Evolutionary conservation across 1,284 basidiomycete species (phyloP), one percentile per base, ranked within the genome.

Genomic region (Marasmius oreades): DNA sequence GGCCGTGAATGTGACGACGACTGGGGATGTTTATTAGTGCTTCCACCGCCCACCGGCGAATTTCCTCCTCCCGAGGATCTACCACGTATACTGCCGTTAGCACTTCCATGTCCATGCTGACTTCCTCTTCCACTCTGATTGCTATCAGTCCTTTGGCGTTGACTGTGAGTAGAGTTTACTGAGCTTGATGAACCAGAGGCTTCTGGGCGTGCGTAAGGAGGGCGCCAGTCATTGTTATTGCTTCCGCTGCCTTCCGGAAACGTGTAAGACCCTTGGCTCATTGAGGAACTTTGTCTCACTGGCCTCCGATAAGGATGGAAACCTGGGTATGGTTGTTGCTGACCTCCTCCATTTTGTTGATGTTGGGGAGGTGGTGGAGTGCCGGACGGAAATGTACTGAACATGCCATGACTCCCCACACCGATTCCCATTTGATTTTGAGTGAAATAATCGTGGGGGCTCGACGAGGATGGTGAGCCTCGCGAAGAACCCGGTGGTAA

Each of bases 231-330:
- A 44, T 65, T 59, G 31, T 69, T 61, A 55, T 71, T 56, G 65
- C 14, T 31, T n/a, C 47, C 28, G 28, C 47, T 33, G 47, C 47
- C 33, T 31, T 66, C 70, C 24, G 68, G 64, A 28, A 72, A 65
- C 47, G 73, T 69, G n/a, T 73, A 62, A 56, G 73, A 69, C 10
- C 45, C 18, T 28, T 34, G 54, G 6, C 45, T 50, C 31, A 48
- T 46, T 11, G 55, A 48, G 64, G 62, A 59, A 16, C 55, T 55
- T 62, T 79, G 80, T 33, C 84, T 80, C 63, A 68, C 67, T 34
- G 88, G 86, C n/a, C 89, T 82, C 58, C 88, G 86, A 77, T 91
- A 91, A 51, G 89, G 88, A 68, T 91, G 89, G 68, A 85, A 91
- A 28, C 85, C 85, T 34, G 76, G 75, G 65, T 86, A 85, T 57